Base-by-base conservation (phyloP, 495 filamentous ascomycete species). In the Hyaloscypha bicolor region DNA sequence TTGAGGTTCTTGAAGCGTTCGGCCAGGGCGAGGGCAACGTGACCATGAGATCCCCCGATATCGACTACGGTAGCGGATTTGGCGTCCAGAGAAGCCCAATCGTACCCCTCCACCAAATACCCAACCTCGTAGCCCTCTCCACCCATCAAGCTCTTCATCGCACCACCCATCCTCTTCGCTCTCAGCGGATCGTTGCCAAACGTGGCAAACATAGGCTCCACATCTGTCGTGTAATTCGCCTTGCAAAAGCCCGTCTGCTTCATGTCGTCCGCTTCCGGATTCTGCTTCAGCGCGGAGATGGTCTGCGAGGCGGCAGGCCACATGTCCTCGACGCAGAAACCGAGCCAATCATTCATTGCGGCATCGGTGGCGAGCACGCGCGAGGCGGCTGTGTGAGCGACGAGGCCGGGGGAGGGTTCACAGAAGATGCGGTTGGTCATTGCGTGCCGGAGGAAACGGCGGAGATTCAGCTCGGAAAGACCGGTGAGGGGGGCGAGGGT, bases 341-440 rank as follows among this genome's bases (percentile, higher is more conserved):
- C 80, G 30, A 86, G 65, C 83, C 83, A 87, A 45, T 80, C 75
- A 33, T 79, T 74, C 59, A 86, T 73, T 32, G 74, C 59, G 9
- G 68, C 62, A 55, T 82, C 79, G 58, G 81, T 76, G 35, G 79
- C 80, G 0, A 87, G 78, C 6, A 79, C 62, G 33, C 76, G 78
- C 0, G 80, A 83, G 0, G 77, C 77, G 14, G 82, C 79, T 31
- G 84, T 86, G 73, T 88, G 87, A 5, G 77, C 79, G 57, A 89
- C 80, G 6, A 80, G 64, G 2, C 80, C 82, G 0, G 80, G 81
- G 21, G 63, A 62, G 4, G 82, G 80, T 62, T 88, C 86, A 21
- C 75, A 71, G 78, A 89, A 89, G 64, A 88, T 81, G 19, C 77
- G 77, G 63, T 84, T 81, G 59, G 80, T 83, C 74, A 87, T 87